Conservation (phyloP, 441 rosid species). For the Oxalis stricta region DNA sequence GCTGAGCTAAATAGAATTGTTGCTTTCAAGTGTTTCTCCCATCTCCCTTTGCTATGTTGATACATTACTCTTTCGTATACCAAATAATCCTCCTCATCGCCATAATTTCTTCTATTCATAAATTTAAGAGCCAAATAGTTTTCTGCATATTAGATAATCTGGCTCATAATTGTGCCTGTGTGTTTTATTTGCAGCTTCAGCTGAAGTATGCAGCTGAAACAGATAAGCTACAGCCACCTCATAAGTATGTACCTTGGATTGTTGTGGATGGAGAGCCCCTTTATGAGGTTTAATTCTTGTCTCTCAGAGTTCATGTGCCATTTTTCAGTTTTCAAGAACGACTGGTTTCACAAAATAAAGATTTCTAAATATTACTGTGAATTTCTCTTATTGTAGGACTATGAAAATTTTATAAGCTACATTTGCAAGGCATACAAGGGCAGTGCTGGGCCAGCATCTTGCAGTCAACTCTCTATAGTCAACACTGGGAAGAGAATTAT, state of each 20-base stretch:
- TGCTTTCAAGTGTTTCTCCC: no score
- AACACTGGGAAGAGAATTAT: constrained; percentile 1
- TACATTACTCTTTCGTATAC: background rate
- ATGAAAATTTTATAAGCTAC: constrained; percentile 59
- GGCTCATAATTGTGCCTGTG: background rate
- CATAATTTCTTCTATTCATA: background rate
- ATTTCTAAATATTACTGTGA: background rate
- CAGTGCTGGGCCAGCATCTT: constrained; percentile 27
- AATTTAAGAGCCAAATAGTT: background rate
- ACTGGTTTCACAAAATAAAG: no score
- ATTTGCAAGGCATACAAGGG: constrained; percentile 71
- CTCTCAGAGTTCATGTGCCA: background rate
- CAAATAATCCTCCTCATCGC: background rate
- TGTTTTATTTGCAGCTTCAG: constrained; percentile 49
- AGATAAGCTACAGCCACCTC: constrained; percentile 63
- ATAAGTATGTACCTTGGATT: constrained; percentile 86
- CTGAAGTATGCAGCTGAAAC: constrained; percentile 76
- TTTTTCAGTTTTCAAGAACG: no score
- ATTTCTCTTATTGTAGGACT: constrained; percentile 33
- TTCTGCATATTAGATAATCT: background rate
- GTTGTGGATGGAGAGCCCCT: constrained; percentile 86
- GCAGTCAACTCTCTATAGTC: constrained; percentile 21
- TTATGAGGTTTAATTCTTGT: constrained; percentile 48
- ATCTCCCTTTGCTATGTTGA: no score
- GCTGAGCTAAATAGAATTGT: no score